Evolutionary conservation across 1,284 basidiomycete genomes (phyloP).

Genomic region (Coniferiporia weirii): DNA sequence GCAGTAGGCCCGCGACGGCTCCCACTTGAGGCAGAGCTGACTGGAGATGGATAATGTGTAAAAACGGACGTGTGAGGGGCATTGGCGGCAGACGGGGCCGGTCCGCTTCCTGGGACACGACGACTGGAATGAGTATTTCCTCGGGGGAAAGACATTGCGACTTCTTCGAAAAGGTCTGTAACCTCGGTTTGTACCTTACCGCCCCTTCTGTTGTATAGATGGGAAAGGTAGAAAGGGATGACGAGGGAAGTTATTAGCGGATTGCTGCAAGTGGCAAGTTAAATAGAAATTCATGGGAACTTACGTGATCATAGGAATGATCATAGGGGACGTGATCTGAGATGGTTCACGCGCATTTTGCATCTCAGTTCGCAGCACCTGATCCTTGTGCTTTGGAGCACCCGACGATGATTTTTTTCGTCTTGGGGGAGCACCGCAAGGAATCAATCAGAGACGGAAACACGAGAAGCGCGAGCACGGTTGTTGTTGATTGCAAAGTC

Average conservation of each 20-base stretch:
- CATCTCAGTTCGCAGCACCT: neutral
- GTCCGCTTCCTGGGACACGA: neutral
- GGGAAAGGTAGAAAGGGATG: neutral
- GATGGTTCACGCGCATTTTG: neutral
- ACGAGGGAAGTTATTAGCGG: neutral
- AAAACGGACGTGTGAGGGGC: neutral
- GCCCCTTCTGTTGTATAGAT: neutral
- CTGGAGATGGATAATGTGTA: conserved; percentile 1
- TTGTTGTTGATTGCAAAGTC: too few species aligned
- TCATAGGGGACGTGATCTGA: neutral
- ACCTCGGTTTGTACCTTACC: neutral
- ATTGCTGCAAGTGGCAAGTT: neutral
- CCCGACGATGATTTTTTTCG: neutral
- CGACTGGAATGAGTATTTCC: neutral
- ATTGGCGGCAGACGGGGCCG: neutral
- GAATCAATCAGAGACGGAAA: neutral
- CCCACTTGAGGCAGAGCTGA: neutral
- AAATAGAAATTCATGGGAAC: conserved; percentile 1
- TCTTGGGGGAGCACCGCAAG: neutral
- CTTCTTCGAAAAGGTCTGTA: neutral
- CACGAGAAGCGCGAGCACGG: neutral
- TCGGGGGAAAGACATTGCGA: neutral
- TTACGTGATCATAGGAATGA: conserved; percentile 8
- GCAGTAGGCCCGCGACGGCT: neutral
- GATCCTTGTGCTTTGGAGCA: neutral